phyloP scores from a whole-genome alignment of 2,329 filamentous ascomycete species.

The Curvularia eragrostidis region DNA sequence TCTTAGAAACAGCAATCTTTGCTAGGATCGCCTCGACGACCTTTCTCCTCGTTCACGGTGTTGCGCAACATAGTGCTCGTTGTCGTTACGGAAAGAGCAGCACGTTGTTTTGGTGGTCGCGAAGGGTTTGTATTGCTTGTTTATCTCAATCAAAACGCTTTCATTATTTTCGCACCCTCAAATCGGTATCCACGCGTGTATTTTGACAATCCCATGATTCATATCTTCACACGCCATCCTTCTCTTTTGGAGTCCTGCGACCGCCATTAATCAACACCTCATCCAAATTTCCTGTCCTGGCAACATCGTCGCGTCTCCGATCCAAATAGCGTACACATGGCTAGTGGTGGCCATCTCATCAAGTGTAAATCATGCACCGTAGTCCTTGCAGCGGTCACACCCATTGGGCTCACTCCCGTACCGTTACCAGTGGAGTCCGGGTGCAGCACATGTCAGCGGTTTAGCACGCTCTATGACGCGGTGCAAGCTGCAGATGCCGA shows the following conservation, averaged over 20 bases:
- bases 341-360: constrained; percentile 2
- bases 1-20: background rate
- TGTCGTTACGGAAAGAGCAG: constrained; percentile 1
- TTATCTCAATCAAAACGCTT: constrained; percentile 5
- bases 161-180: constrained; percentile 1
- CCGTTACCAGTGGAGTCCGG: constrained; percentile 5
- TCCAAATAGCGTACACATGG: constrained; percentile 3
- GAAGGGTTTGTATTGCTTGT: constrained; percentile 8
- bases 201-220: background rate
- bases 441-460: constrained; percentile 30
- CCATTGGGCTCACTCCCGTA: constrained; percentile 17
- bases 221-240: background rate
- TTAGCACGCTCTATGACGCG: constrained; percentile 23
- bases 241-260: background rate
- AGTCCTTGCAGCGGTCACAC: constrained; percentile 19
- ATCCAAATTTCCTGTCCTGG: background rate
- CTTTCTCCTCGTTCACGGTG: background rate
- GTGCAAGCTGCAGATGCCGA: constrained; percentile 22
- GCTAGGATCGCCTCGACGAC: background rate
- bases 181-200: background rate
- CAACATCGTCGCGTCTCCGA: background rate
- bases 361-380: constrained; percentile 16
- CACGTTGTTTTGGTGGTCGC: constrained; percentile 1
- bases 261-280: background rate
- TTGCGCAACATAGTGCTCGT: background rate